Base-by-base conservation (phyloP, 2,329 filamentous ascomycete species). In the Rutstroemia sp. region DNA sequence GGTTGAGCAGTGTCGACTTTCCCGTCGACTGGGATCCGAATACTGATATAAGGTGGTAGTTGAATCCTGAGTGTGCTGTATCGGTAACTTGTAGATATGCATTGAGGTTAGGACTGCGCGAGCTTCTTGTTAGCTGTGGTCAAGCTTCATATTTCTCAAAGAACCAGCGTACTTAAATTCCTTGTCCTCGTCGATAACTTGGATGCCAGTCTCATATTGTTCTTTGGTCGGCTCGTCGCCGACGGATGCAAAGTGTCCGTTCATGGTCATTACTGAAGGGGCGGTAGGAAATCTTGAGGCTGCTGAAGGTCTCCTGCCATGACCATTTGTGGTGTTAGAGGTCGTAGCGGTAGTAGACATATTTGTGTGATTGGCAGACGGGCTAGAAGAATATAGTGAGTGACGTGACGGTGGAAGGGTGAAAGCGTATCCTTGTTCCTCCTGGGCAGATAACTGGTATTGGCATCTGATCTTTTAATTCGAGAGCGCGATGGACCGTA, bases 1-100 rank as follows among this genome's bases (percentile, higher is more conserved):
- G 80, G 77, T 99, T 99, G 62, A 99, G 84, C 47, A 99, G 81
- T 5, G 94, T 99, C 47, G 94, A 97, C 77, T 99, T 99, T 65
- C 94, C 94, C 38, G 94, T 99, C 21, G 94, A 97, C 78, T 99
- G 94, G 57, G 92, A 97, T 45, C 94, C 94, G 72, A 99, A 99
- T 68, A 99, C 94, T 68, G 92, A 96, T 71, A 99, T 96, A 70
- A 99, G 83, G 74, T 99, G 94, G 76, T 99, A 99, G 77, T 97
- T 96, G 82, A 99, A 99, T 69, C 94, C 94, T 61, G 92, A 85
- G 59, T 89, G 85, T 65, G 90, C 88, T 65, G 96, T 85, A 68
- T 88, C 80, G 71, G 91, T 89, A 63, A 85, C 76, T 63, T 82
- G 80, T 64, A 99, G 83, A 72, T 99, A 99, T 58, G 85, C 82